A percentile compares a stretch with the other conserved stretches of the same genome.
Evolutionary conservation across 257 asterid genomes (phyloP).

Genomic region (Nemophila menziesii): DNA sequence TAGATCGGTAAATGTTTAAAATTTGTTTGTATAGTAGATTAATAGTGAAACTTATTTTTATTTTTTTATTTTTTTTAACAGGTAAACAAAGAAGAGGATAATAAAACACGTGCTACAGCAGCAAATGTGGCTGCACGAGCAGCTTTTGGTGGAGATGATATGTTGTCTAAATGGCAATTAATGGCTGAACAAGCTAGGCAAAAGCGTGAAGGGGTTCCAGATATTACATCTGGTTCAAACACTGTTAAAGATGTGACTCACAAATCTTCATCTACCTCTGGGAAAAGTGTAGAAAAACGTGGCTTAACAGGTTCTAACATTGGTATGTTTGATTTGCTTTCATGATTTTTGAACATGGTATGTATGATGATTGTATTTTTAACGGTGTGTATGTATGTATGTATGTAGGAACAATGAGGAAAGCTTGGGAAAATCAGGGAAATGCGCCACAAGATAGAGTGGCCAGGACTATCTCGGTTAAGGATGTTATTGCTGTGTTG

Average conservation of each 20-base stretch:
- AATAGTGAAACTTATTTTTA: not conserved
- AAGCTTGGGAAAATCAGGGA: constrained; percentile 54
- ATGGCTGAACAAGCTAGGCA: constrained; percentile 85
- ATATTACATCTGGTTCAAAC: constrained; percentile 42
- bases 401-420: constrained; percentile 37
- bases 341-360: not conserved
- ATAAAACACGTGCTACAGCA: constrained; percentile 92
- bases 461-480: constrained; percentile 49
- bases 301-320: constrained; percentile 33
- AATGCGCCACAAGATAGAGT: constrained; percentile 29
- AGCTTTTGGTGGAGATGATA: constrained; percentile 92
- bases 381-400: too few relatives aligned
- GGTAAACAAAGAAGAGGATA: constrained; percentile 93
- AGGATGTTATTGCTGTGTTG: constrained; percentile 70
- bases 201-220: constrained; percentile 68
- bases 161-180: constrained; percentile 82
- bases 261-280: constrained; percentile 26
- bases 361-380: too few relatives aligned
- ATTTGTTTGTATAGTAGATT: constrained; percentile 3
- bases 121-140: constrained; percentile 98
- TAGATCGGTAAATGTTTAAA: constrained; percentile 45
- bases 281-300: constrained; percentile 49
- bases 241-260: constrained; percentile 40
- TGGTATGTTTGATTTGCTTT: constrained; percentile 33
- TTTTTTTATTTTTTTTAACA: constrained; percentile 19